Conservation (phyloP, 2,329 filamentous ascomycete species). For the Microdochium bolleyi region DNA sequence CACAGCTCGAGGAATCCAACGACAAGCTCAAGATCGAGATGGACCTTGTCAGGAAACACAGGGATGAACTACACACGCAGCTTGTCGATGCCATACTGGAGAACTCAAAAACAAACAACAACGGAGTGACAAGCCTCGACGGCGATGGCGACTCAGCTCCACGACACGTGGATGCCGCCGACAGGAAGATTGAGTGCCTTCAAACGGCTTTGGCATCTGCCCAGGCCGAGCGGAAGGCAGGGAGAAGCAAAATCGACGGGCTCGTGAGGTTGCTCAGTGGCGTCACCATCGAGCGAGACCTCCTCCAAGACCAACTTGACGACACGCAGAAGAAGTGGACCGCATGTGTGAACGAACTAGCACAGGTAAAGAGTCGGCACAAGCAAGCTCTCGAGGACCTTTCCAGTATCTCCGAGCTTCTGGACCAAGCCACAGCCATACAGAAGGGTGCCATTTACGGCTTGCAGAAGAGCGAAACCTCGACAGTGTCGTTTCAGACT, state of each 20-base stretch:
- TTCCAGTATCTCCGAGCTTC: background rate
- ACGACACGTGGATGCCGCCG: no score
- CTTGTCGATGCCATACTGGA: no score
- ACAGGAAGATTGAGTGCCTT: background rate
- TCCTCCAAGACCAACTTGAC: background rate
- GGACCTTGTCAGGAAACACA: no score
- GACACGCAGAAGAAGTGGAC: background rate
- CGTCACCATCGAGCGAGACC: background rate
- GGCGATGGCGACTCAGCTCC: no score
- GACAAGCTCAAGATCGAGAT: no score
- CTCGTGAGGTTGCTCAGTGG: background rate
- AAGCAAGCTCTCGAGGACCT: background rate
- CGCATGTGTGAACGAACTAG: background rate
- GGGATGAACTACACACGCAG: no score
- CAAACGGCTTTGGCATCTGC: background rate
- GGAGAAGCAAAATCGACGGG: background rate
- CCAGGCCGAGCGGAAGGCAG: background rate
- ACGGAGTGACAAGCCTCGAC: no score
- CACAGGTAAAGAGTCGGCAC: background rate
- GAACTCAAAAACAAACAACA: no score
- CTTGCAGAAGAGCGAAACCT: background rate
- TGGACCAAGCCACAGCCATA: background rate
- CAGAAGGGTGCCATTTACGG: background rate
- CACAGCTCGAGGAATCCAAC: no score
- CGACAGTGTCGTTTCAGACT: background rate